These are phyloP conservation scores for Fusarium circinatum DNA, from an alignment of 2,329 filamentous ascomycete species.

Conservation along the genomic window DNA sequence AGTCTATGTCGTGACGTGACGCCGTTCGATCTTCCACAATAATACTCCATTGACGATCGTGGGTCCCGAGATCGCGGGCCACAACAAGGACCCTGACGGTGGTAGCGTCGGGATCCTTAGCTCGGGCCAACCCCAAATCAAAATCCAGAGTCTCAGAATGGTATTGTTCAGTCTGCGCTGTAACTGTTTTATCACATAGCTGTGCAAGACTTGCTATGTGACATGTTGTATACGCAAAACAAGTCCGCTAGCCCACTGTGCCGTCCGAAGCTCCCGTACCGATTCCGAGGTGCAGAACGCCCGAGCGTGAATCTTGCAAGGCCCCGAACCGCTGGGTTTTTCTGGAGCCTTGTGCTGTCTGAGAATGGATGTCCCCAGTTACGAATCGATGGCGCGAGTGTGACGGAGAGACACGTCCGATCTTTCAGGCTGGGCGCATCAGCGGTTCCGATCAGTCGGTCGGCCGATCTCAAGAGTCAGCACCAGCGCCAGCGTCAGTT, in stretches of 20 bases:
- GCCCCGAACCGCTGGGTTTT: background rate
- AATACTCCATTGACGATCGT: slow-evolving; percentile 35
- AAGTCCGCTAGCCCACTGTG: slow-evolving; percentile 16
- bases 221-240: slow-evolving; percentile 12
- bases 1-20: slow-evolving; percentile 4
- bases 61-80: slow-evolving; percentile 38
- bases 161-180: background rate
- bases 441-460: slow-evolving; percentile 1
- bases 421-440: background rate
- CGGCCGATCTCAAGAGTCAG: background rate
- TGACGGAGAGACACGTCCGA: slow-evolving; percentile 5
- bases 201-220: background rate
- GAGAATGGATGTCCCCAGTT: slow-evolving; percentile 4
- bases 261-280: slow-evolving; percentile 17
- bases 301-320: background rate
- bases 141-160: background rate
- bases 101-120: slow-evolving; percentile 38
- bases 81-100: slow-evolving; percentile 38
- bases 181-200: background rate
- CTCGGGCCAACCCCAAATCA: background rate
- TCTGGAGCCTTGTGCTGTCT: slow-evolving; percentile 5
- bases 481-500: background rate
- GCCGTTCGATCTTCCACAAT: slow-evolving; percentile 27
- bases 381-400: slow-evolving; percentile 27
- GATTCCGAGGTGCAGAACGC: slow-evolving; percentile 12